Percentiles rank a stretch among this genome's conserved stretches.
Conservation (phyloP, 106 monocot genomes). For the Vanilla planifolia region DNA sequence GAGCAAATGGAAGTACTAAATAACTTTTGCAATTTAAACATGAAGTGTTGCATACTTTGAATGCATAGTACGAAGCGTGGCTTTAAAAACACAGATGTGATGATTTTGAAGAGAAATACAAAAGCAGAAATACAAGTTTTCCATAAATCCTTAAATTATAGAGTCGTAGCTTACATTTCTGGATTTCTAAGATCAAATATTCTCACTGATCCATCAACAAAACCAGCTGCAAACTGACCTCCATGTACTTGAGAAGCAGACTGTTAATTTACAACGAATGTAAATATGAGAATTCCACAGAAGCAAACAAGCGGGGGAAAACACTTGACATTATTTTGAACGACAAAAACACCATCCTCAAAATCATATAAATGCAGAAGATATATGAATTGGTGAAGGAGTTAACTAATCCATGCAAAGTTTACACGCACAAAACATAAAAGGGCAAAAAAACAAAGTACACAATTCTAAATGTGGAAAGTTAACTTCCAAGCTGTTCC, state of each 20-base stretch:
- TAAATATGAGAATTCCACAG: constrained; percentile 5
- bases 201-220: constrained; percentile 67
- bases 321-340: too few species aligned
- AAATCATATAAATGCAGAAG: too few species aligned
- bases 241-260: constrained; percentile 85
- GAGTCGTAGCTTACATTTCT: constrained; percentile 43
- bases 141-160: not conserved
- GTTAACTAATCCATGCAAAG: too few species aligned
- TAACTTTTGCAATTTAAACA: not conserved
- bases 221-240: constrained; percentile 66
- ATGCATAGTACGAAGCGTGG: not conserved
- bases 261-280: constrained; percentile 24
- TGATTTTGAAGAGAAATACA: not conserved
- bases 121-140: not conserved
- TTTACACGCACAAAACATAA: too few species aligned
- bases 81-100: not conserved
- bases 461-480: too few species aligned
- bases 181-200: constrained; percentile 83
- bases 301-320: too few species aligned
- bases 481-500: too few species aligned
- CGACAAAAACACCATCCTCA: too few species aligned
- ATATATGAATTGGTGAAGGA: too few species aligned
- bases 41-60: not conserved
- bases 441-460: too few species aligned
- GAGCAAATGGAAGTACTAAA: constrained; percentile 28